phyloP scores from a whole-genome alignment of 768 basidiomycete species.

The Grammothele lineata region DNA sequence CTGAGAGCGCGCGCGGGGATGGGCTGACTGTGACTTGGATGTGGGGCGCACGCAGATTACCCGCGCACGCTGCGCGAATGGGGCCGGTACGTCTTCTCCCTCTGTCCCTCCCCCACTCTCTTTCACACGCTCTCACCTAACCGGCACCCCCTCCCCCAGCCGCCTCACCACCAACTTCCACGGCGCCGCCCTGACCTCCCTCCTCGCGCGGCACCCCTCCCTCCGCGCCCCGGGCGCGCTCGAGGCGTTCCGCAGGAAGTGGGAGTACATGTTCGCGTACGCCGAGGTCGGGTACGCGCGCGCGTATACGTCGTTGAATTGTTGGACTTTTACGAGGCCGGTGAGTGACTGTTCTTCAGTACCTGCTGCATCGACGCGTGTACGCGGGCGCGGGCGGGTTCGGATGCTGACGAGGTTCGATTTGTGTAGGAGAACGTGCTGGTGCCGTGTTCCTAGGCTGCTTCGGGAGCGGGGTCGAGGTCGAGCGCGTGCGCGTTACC shows the following conservation, averaged over 20 bases:
- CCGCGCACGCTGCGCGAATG: constrained; percentile 22
- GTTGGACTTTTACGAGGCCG: constrained; percentile 17
- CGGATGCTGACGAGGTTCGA: no score
- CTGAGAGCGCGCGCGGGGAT: no score
- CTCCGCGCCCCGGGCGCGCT: constrained; percentile 19
- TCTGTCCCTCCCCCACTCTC: no score
- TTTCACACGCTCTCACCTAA: no score
- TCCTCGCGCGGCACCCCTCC: constrained; percentile 19
- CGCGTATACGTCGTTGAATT: constrained; percentile 17
- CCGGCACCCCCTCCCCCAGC: no score
- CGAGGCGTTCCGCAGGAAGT: constrained; percentile 23
- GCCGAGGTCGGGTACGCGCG: constrained; percentile 25
- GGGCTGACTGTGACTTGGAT: background rate
- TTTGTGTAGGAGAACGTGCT: no score
- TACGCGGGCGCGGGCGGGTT: no score
- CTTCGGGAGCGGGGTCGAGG: no score
- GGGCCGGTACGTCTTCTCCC: constrained; percentile 23
- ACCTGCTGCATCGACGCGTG: no score
- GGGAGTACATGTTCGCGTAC: constrained; percentile 27
- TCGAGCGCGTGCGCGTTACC: no score
- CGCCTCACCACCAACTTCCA: constrained; percentile 27
- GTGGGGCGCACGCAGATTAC: constrained; percentile 17
- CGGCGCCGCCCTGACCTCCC: constrained; percentile 7
- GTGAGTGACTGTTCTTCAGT: no score
- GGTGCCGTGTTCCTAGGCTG: no score